A percentile compares a stretch with the other conserved stretches of the same genome.
phyloP scores from a whole-genome alignment of 768 basidiomycete genomes.

The Mycena rebaudengoi region DNA sequence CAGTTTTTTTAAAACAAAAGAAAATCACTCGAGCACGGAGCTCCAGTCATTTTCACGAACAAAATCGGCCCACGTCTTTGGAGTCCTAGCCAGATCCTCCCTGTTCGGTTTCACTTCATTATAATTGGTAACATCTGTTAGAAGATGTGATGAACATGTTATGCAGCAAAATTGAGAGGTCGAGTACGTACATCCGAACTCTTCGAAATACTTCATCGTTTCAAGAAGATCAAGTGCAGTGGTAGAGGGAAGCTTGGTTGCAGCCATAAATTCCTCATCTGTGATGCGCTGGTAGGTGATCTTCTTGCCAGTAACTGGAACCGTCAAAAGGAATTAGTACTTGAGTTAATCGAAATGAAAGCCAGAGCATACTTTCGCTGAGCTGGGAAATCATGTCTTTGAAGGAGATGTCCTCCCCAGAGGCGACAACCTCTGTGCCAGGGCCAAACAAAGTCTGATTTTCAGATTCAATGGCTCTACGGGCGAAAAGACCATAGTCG shows the following conservation, averaged over 20 bases:
- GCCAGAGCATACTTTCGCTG: neutral
- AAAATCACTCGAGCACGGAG: neutral
- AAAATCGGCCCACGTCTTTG: slow-evolving; percentile 14
- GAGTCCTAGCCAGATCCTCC: neutral
- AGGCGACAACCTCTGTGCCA: neutral
- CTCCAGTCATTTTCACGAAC: slow-evolving; percentile 13
- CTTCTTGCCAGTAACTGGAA: slow-evolving; percentile 19
- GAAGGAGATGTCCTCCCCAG: neutral
- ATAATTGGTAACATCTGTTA: neutral
- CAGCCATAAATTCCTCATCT: slow-evolving; percentile 7
- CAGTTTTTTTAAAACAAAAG: neutral
- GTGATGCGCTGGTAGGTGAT: neutral
- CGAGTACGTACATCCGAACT: slow-evolving; percentile 18
- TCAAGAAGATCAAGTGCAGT: slow-evolving; percentile 5
- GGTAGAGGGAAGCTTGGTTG: neutral
- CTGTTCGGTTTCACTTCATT: slow-evolving; percentile 1
- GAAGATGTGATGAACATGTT: neutral
- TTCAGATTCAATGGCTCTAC: neutral
- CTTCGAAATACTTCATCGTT: slow-evolving; percentile 1
- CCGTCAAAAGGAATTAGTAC: neutral
- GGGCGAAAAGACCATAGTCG: slow-evolving; percentile 17
- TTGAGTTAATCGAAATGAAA: too few species aligned
- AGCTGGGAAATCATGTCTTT: slow-evolving; percentile 1
- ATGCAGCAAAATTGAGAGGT: neutral
- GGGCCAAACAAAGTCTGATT: neutral